Evolutionary conservation across 345 rosid species (phyloP).

Genomic region (Ceriops decandra): DNA sequence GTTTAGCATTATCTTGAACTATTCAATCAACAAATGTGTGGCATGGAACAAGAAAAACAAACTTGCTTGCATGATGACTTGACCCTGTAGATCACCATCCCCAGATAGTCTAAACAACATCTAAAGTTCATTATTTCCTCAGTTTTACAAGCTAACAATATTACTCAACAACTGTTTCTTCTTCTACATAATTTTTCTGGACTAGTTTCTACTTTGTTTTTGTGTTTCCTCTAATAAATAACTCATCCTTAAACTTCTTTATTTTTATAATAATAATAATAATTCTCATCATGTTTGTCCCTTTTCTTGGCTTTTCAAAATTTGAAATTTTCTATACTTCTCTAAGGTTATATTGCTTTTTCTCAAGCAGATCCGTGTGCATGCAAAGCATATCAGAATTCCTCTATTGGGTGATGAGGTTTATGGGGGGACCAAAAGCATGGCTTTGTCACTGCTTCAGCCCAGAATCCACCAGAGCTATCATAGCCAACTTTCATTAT

Average conservation of each 20-base stretch:
- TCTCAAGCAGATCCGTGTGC: slow-evolving; percentile 75
- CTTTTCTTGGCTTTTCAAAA: neutral
- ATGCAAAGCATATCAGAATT: slow-evolving; percentile 74
- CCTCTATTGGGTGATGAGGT: slow-evolving; percentile 88
- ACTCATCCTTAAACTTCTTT: no score
- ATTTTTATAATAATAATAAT: no score
- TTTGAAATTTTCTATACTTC: neutral
- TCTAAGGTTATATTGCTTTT: neutral
- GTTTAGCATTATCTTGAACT: neutral
- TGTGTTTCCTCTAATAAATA: no score
- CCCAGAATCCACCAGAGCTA: slow-evolving; percentile 41
- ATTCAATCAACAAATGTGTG: neutral
- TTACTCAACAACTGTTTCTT: no score
- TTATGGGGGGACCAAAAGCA: slow-evolving; percentile 73
- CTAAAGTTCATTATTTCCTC: no score
- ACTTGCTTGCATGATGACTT: no score
- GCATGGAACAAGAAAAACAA: neutral
- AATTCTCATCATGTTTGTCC: no score
- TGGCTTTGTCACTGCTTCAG: slow-evolving; percentile 75
- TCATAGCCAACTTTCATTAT: slow-evolving; percentile 37
- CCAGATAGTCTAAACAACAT: no score
- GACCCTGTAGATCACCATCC: no score
- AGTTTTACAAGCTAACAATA: no score
- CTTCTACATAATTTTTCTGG: no score
- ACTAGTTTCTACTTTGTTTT: no score